A percentile compares a stretch with the other conserved stretches of the same genome.
Evolutionary conservation across 345 rosid species (phyloP).

Genomic region (Camelina laxa): DNA sequence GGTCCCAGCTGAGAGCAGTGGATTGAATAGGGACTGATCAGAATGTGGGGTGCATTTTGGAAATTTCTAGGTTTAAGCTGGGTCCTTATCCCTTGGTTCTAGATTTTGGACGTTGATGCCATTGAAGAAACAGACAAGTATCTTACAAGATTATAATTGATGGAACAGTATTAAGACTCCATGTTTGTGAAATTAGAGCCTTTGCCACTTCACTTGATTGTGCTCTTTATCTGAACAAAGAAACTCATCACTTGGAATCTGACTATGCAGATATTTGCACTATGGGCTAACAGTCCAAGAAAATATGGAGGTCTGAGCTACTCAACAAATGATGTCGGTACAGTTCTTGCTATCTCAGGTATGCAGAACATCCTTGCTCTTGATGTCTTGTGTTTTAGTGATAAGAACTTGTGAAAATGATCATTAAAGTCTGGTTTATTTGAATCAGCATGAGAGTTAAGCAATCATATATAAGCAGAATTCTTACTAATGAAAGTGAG

Average conservation of each 20-base stretch:
- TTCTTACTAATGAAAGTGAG: conserved; percentile 4
- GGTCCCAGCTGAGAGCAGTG: background rate
- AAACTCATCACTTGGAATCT: conserved; percentile 25
- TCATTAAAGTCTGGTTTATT: background rate
- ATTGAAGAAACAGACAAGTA: conserved; percentile 2
- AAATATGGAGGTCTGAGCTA: conserved; percentile 73
- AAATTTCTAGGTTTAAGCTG: background rate
- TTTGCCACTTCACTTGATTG: conserved; percentile 13
- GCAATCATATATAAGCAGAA: background rate
- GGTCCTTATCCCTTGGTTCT: conserved; percentile 14
- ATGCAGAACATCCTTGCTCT: conserved; percentile 15
- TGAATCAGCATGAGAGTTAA: conserved; percentile 5
- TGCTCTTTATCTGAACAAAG: background rate
- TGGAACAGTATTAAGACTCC: background rate
- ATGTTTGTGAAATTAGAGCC: conserved; percentile 20
- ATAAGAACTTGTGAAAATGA: conserved; percentile 16
- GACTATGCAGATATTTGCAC: conserved; percentile 66
- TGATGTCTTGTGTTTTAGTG: conserved; percentile 1
- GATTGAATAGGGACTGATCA: background rate
- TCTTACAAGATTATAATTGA: background rate
- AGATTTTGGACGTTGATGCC: background rate
- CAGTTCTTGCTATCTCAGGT: conserved; percentile 83
- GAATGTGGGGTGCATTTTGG: background rate
- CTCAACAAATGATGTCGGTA: conserved; percentile 73
- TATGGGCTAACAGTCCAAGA: conserved; percentile 91